phyloP scores from a whole-genome alignment of 2,329 filamentous ascomycete genomes.

The Aspergillus sp. region DNA sequence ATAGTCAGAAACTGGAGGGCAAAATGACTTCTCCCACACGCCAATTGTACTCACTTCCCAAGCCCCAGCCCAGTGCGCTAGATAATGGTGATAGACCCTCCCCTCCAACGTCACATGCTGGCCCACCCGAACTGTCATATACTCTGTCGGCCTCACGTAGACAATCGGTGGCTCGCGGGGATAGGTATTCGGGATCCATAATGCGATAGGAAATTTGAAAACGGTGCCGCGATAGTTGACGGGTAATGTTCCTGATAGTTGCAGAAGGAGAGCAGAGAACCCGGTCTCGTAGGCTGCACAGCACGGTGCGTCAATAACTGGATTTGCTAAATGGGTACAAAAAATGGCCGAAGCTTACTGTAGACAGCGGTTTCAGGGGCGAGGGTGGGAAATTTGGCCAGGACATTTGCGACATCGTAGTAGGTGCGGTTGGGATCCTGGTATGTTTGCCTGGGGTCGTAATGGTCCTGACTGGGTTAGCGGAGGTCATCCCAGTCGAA shows the following conservation, averaged over 20 bases:
- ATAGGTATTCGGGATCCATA: slow-evolving; percentile 93
- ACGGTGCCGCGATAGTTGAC: slow-evolving; percentile 83
- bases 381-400: slow-evolving; percentile 77
- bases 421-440: slow-evolving; percentile 90
- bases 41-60: slow-evolving; percentile 71
- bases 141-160: slow-evolving; percentile 84
- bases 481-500: slow-evolving; percentile 1
- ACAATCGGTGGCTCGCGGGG: slow-evolving; percentile 80
- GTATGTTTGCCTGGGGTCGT: slow-evolving; percentile 70
- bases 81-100: slow-evolving; percentile 90
- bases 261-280: slow-evolving; percentile 78
- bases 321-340: not conserved
- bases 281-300: slow-evolving; percentile 81
- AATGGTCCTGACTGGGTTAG: slow-evolving; percentile 33
- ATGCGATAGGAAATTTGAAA: slow-evolving; percentile 85
- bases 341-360: slow-evolving; percentile 59
- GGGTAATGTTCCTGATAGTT: slow-evolving; percentile 84
- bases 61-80: slow-evolving; percentile 83
- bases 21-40: not conserved
- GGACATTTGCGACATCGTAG: slow-evolving; percentile 80
- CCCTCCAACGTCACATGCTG: slow-evolving; percentile 95
- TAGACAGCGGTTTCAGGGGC: slow-evolving; percentile 90
- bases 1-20: not conserved
- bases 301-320: not conserved
- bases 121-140: slow-evolving; percentile 85